Evolutionary conservation across 129 eudicot genomes (phyloP), one percentile per base, ranked within the genome.

Genomic region (Flaveria sonorensis): DNA sequence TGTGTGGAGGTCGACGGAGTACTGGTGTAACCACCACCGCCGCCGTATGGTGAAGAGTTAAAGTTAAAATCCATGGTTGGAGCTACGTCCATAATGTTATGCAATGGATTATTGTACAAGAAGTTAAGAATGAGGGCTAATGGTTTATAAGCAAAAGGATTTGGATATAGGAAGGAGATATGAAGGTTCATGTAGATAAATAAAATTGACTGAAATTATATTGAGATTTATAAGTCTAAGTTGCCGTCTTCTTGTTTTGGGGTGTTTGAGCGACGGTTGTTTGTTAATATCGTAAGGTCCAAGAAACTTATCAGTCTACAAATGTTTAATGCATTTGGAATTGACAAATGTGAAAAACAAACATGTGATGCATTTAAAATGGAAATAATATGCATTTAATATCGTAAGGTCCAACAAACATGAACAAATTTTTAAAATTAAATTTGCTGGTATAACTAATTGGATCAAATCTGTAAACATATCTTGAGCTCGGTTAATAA

Each of bases 1-100:
- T 59, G 87, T 8, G 84, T 69, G 10, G 96, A 96, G 70, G 85
- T 86, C 0, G 90, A 36, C 2, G 95, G 95, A 78, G 95, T 90
- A 74, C 95, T 92, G 57, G 75, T 81, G 77, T 83, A 85, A 80
- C 56, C 83, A 6, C 70, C 69, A 1, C 84, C 78, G 18, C 84
- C 78, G 15, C 83, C 63, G 7, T 72, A 70, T 39, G 60, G 63
- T 5, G 93, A 86, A 3, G 83, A 23, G 60, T 51, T 86, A 81
- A 89, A 87, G 63, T 86, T 83, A 68, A 88, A 89, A 74, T 88
- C 89, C 65, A 68, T 78, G 52, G 84, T 55, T 5, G 59, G 30
- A 24, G 39, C 40, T 4, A 73, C 26, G 6, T 72, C 83, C 79
- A 72, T 64, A 10, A 3, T 26, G 57, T 9, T 45, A 45, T 11